These are phyloP conservation scores for Lactarius trivialis DNA, from an alignment of 768 basidiomycete genomes.

Conservation along the genomic window DNA sequence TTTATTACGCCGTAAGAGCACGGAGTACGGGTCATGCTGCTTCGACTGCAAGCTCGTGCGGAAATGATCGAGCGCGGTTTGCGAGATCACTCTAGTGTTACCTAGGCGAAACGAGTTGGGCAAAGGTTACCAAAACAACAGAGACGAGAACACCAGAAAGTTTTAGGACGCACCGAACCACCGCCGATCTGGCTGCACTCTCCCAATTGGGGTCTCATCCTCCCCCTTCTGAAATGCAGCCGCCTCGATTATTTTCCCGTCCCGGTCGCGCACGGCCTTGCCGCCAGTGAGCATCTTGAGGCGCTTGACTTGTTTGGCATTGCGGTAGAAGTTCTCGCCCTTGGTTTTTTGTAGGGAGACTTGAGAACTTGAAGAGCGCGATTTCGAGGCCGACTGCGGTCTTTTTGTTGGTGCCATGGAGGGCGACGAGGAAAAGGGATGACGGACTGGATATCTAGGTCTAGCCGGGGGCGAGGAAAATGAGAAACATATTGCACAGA, in stretches of 20 bases:
- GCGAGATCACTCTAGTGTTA: slow-evolving; percentile 97
- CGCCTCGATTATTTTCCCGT: slow-evolving; percentile 88
- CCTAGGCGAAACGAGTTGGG: slow-evolving; percentile 41
- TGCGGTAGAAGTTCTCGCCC: slow-evolving; percentile 97
- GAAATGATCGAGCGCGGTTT: slow-evolving; percentile 94
- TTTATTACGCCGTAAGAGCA: slow-evolving; percentile 89
- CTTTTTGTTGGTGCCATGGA: slow-evolving; percentile 33
- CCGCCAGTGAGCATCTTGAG: slow-evolving; percentile 93
- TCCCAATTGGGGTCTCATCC: slow-evolving; percentile 79
- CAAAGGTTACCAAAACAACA: neutral
- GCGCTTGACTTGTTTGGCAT: slow-evolving; percentile 79
- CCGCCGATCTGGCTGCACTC: slow-evolving; percentile 90
- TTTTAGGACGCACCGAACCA: slow-evolving; percentile 80
- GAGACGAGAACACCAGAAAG: neutral
- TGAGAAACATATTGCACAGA: neutral
- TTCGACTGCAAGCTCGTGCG: slow-evolving; percentile 76
- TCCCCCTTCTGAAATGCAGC: slow-evolving; percentile 97
- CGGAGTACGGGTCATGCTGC: slow-evolving; percentile 94
- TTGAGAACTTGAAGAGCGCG: slow-evolving; percentile 37
- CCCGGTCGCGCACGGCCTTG: slow-evolving; percentile 82
- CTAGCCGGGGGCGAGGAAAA: neutral
- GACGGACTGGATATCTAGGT: neutral
- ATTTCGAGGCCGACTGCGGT: slow-evolving; percentile 30
- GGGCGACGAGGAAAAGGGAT: neutral
- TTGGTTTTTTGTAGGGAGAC: slow-evolving; percentile 64